A percentile compares a stretch with the other conserved stretches of the same genome.
These are phyloP conservation scores for Akanthomyces muscarius DNA, from an alignment of 2,329 filamentous ascomycete species.

Conservation along the genomic window DNA sequence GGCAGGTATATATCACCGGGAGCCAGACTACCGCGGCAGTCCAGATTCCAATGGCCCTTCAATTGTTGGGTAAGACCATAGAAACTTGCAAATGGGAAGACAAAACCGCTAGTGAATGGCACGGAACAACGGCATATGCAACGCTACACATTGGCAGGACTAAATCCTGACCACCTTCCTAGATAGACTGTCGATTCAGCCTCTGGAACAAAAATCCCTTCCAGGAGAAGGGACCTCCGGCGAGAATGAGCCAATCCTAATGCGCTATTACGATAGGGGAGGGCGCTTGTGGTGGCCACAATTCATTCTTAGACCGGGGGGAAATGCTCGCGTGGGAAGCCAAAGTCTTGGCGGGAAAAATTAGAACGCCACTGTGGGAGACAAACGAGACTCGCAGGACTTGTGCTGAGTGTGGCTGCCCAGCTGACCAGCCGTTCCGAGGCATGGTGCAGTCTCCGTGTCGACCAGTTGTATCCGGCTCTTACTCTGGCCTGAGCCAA, in stretches of 20 bases:
- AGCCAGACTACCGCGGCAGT: background rate
- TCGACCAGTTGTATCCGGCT: background rate
- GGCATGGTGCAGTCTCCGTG: background rate
- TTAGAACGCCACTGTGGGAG: background rate
- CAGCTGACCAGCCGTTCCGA: background rate
- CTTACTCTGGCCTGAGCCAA: background rate
- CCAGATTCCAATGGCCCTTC: background rate
- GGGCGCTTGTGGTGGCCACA: background rate
- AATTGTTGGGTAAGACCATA: background rate
- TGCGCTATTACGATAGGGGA: background rate
- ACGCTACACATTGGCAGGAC: background rate
- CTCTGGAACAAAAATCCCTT: background rate
- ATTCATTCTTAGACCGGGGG: background rate
- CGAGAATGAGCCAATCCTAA: background rate
- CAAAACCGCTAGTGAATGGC: background rate
- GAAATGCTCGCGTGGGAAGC: background rate
- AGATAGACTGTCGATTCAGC: background rate
- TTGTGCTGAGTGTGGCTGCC: background rate
- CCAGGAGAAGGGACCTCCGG: background rate
- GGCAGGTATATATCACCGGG: background rate
- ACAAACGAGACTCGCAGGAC: background rate
- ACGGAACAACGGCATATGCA: constrained; percentile 3
- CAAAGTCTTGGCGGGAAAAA: background rate
- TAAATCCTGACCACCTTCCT: background rate
- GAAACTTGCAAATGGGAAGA: background rate